Percentiles rank a stretch among this genome's conserved stretches.
Evolutionary conservation across 306 rosid species (phyloP).

Genomic region (Trifolium fragiferum): DNA sequence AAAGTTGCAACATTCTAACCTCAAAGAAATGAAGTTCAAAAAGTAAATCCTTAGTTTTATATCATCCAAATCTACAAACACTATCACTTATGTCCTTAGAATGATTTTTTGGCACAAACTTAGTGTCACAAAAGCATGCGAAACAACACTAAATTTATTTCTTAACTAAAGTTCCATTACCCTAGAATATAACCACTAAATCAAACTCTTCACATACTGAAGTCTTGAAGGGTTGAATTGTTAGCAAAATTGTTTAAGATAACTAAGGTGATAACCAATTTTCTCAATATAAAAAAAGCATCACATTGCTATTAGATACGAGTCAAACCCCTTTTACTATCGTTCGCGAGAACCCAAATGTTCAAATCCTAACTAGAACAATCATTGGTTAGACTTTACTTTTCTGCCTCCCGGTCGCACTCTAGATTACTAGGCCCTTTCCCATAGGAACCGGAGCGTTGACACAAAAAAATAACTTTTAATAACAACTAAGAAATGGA

Average conservation of each 20-base stretch:
- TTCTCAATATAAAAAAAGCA: not conserved
- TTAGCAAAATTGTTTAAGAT: not conserved
- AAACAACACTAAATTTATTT: not conserved
- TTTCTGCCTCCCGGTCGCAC: too few relatives aligned
- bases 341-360: not conserved
- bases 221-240: not conserved
- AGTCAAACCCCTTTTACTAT: not conserved
- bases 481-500: not conserved
- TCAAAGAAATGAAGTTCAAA: conserved; percentile 17
- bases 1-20: not conserved
- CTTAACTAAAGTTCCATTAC: too few relatives aligned
- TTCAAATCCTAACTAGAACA: too few relatives aligned
- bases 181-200: too few relatives aligned
- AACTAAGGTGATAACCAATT: too few relatives aligned
- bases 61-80: not conserved
- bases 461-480: not conserved
- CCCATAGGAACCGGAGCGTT: too few relatives aligned
- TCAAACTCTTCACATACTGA: not conserved
- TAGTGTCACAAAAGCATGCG: not conserved
- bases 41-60: not conserved
- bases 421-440: too few relatives aligned
- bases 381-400: too few relatives aligned
- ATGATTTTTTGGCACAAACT: not conserved
- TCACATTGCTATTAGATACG: not conserved
- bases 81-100: too few relatives aligned